Conservation (phyloP, 371 early-diverging fungal genomes). For the Mortierella sp. region DNA sequence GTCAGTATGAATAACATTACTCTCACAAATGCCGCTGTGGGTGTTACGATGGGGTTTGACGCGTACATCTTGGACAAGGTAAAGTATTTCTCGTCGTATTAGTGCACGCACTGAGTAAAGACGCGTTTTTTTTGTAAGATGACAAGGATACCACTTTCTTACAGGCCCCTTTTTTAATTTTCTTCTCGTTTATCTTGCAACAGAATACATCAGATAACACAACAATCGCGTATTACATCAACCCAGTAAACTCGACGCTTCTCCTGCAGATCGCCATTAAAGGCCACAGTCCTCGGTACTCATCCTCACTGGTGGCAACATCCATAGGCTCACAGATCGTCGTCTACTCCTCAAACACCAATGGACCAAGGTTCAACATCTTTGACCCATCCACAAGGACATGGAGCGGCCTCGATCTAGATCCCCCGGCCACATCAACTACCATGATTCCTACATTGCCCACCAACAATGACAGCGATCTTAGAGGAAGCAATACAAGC, state of each 20-base stretch:
- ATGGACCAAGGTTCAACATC: background rate
- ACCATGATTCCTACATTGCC: background rate
- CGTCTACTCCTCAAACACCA: background rate
- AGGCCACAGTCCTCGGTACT: background rate
- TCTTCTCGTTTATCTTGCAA: background rate
- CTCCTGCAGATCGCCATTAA: background rate
- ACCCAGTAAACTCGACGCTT: background rate
- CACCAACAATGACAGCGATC: background rate
- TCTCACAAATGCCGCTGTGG: background rate
- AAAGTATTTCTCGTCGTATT: background rate
- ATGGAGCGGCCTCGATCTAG: background rate
- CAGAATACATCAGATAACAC: background rate
- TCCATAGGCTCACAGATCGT: background rate
- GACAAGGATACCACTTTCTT: no score
- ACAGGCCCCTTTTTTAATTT: background rate
- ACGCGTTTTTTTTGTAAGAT: no score
- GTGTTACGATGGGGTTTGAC: background rate
- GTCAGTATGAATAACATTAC: background rate
- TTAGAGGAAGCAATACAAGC: background rate
- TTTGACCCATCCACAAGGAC: background rate
- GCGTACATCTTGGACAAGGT: constrained; percentile 8
- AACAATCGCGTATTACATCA: background rate
- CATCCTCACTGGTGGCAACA: background rate
- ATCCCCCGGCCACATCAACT: background rate
- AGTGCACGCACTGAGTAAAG: no score